A percentile compares a stretch with the other conserved stretches of the same genome.
phyloP scores from a whole-genome alignment of 768 basidiomycete species.

The Daedaleopsis nitida region DNA sequence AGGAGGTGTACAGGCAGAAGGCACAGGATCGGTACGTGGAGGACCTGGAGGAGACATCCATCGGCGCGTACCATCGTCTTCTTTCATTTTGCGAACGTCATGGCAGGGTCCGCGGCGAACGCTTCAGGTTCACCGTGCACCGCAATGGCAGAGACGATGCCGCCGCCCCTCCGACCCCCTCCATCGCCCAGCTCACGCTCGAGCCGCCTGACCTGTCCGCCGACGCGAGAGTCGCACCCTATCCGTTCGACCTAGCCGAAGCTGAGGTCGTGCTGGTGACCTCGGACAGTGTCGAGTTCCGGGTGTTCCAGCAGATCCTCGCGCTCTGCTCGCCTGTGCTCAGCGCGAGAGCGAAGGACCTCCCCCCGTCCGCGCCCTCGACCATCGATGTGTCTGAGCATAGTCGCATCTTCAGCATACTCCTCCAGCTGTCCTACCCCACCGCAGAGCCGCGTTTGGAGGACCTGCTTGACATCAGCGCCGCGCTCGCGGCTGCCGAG shows the following conservation, averaged over 20 bases:
- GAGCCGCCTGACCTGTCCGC: background rate
- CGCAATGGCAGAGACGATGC: background rate
- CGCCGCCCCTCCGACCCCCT: background rate
- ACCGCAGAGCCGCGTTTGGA: constrained; percentile 10
- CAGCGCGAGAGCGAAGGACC: constrained; percentile 5
- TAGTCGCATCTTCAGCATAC: background rate
- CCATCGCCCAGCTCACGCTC: background rate
- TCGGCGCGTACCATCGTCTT: constrained; percentile 22
- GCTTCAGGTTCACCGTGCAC: background rate
- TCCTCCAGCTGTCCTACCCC: constrained; percentile 28
- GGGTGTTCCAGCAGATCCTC: constrained; percentile 35
- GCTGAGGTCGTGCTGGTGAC: constrained; percentile 22
- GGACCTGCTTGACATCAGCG: constrained; percentile 10
- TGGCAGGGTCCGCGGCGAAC: background rate
- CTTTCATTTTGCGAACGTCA: constrained; percentile 5
- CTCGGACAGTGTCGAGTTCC: constrained; percentile 48
- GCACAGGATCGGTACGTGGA: constrained; percentile 6
- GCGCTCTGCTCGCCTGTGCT: constrained; percentile 38
- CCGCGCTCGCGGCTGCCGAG: constrained; percentile 17
- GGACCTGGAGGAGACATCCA: constrained; percentile 18
- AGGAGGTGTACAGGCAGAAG: constrained; percentile 1
- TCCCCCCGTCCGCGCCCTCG: background rate
- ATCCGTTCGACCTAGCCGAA: background rate
- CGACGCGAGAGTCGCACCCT: background rate
- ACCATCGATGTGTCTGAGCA: background rate